Conservation (phyloP, 1,284 basidiomycete genomes). For the Ustilago bromivora region DNA sequence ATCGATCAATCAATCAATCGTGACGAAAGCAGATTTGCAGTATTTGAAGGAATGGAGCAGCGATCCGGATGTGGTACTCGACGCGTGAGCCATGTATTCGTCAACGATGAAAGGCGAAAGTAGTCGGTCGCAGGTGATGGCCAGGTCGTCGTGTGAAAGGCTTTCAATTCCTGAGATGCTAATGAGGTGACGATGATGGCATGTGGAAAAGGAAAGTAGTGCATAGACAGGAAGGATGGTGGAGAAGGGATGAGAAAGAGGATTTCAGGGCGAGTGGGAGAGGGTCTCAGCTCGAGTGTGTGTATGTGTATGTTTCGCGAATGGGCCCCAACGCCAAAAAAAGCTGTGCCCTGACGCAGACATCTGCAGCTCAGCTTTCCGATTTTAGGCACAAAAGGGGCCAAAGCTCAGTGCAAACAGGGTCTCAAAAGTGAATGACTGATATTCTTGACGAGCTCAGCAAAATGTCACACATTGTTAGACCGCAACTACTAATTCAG, state of each 20-base stretch:
- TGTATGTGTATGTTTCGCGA: slow-evolving; percentile 15
- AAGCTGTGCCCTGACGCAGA: slow-evolving; percentile 12
- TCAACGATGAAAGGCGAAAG: neutral
- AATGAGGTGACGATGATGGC: neutral
- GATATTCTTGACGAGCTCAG: neutral
- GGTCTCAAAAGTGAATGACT: neutral
- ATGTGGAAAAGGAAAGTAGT: neutral
- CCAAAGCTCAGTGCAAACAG: neutral
- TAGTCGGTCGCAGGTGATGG: neutral
- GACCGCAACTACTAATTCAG: neutral
- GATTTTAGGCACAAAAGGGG: neutral
- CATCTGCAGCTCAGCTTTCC: slow-evolving; percentile 11
- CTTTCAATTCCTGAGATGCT: neutral
- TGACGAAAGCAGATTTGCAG: neutral
- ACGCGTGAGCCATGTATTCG: neutral
- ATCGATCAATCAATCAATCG: too few species aligned
- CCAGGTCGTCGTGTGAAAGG: neutral
- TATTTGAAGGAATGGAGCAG: neutral
- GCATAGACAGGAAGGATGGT: neutral
- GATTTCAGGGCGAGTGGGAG: neutral
- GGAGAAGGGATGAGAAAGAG: neutral
- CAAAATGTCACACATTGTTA: slow-evolving; percentile 4
- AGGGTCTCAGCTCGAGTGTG: slow-evolving; percentile 21
- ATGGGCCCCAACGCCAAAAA: slow-evolving; percentile 12
- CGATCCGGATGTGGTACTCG: neutral